These are phyloP conservation scores for Pleurotus pulmonarius DNA, from an alignment of 768 basidiomycete genomes.

Conservation along the genomic window DNA sequence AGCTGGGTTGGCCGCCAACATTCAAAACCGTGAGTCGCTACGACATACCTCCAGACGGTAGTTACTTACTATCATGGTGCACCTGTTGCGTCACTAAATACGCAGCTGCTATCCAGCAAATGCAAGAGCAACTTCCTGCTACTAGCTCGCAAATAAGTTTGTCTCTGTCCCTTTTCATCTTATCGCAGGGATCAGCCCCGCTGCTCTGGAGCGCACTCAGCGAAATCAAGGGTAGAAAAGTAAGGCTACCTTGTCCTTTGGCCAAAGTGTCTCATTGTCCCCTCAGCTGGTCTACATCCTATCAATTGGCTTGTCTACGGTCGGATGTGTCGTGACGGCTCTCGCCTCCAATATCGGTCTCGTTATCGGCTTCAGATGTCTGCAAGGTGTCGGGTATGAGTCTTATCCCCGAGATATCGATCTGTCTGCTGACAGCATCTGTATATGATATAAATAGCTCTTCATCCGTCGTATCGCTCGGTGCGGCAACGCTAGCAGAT, in stretches of 20 bases:
- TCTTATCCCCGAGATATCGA: too few relatives aligned
- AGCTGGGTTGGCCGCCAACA: slow-evolving; percentile 53
- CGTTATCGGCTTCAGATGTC: slow-evolving; percentile 63
- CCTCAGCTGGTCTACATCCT: slow-evolving; percentile 53
- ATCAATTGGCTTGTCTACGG: slow-evolving; percentile 47
- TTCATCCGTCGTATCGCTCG: slow-evolving; percentile 65
- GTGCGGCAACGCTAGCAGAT: slow-evolving; percentile 76
- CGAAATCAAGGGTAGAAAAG: slow-evolving; percentile 77
- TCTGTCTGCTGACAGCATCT: too few relatives aligned
- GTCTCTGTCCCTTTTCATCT: slow-evolving; percentile 62
- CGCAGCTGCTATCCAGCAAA: slow-evolving; percentile 58
- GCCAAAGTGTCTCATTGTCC: too few relatives aligned
- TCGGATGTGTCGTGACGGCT: slow-evolving; percentile 56
- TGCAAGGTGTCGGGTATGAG: slow-evolving; percentile 66
- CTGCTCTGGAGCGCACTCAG: slow-evolving; percentile 66
- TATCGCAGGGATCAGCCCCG: slow-evolving; percentile 66
- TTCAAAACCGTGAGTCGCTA: slow-evolving; percentile 74
- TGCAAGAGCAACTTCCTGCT: slow-evolving; percentile 27
- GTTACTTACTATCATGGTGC: too few relatives aligned
- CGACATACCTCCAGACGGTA: too few relatives aligned
- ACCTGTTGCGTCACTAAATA: not conserved
- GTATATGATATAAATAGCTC: too few relatives aligned
- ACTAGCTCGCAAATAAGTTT: not conserved
- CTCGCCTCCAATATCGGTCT: slow-evolving; percentile 47
- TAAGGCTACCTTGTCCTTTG: too few relatives aligned